Conservation (phyloP, 371 early-diverging fungal genomes). For the Mucor plumbeus region DNA sequence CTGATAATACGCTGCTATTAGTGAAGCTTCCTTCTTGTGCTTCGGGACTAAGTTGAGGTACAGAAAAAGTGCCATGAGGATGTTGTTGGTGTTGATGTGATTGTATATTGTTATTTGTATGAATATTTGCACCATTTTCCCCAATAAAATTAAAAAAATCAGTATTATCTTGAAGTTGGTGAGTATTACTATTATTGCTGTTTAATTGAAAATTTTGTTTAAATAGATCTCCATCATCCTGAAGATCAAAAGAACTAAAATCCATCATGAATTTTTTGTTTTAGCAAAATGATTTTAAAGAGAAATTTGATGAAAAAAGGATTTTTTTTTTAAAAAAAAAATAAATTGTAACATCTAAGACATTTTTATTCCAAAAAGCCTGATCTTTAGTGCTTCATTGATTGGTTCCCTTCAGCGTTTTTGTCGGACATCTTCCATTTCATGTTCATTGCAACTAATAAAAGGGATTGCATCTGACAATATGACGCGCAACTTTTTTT, state of each 20-base stretch:
- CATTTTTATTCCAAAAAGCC: background rate
- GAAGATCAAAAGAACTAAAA: conserved; percentile 33
- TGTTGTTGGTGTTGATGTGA: background rate
- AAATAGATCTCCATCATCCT: conserved; percentile 24
- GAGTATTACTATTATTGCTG: conserved; percentile 9
- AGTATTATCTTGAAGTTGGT: background rate
- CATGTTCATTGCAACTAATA: too few relatives aligned
- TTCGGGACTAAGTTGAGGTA: conserved; percentile 49
- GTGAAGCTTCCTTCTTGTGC: conserved; percentile 36
- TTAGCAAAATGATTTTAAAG: background rate
- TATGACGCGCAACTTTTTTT: conserved; percentile 1
- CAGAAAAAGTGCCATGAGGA: conserved; percentile 5
- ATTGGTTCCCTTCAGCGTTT: conserved; percentile 15
- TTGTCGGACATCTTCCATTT: background rate
- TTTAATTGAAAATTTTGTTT: conserved; percentile 23
- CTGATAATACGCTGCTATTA: conserved; percentile 41
- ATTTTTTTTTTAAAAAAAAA: background rate
- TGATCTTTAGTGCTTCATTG: conserved; percentile 6
- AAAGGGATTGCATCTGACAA: background rate
- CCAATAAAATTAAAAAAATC: conserved; percentile 44
- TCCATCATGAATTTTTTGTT: conserved; percentile 21
- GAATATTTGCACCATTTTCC: background rate
- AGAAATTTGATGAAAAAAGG: conserved; percentile 1
- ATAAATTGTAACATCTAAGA: conserved; percentile 3
- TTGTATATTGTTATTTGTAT: background rate